These are phyloP conservation scores for Solanum chmielewskii DNA, from an alignment of 257 asterid species.

Conservation along the genomic window DNA sequence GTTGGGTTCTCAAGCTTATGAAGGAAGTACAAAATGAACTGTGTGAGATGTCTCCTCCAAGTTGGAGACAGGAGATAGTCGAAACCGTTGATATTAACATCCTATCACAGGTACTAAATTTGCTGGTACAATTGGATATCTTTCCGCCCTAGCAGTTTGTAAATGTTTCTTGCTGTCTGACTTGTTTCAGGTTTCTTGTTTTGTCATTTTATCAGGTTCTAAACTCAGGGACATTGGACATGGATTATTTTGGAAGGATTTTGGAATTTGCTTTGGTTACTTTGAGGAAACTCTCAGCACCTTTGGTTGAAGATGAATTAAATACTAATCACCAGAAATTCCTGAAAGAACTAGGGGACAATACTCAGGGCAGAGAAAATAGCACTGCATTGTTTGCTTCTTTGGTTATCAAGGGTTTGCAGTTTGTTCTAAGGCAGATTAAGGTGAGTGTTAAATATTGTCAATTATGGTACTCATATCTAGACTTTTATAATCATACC, in stretches of 20 bases:
- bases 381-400: not conserved
- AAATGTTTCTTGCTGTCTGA: not conserved
- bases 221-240: conserved; percentile 9
- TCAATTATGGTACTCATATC: not conserved
- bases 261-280: conserved; percentile 10
- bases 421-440: conserved; percentile 2
- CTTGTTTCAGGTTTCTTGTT: not conserved
- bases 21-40: conserved; percentile 11
- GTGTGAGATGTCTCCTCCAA: conserved; percentile 12
- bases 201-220: not conserved
- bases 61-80: conserved; percentile 13
- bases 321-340: not conserved
- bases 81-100: conserved; percentile 6
- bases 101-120: conserved; percentile 4
- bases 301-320: conserved; percentile 8
- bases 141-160: not conserved
- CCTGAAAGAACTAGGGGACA: conserved; percentile 4
- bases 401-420: conserved; percentile 7
- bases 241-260: conserved; percentile 10
- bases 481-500: not conserved
- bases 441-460: conserved; percentile 1
- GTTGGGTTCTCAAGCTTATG: conserved; percentile 10
- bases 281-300: conserved; percentile 11
- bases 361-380: not conserved
- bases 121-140: not conserved